phyloP scores from a whole-genome alignment of 345 rosid species.

The Jatropha curcas region DNA sequence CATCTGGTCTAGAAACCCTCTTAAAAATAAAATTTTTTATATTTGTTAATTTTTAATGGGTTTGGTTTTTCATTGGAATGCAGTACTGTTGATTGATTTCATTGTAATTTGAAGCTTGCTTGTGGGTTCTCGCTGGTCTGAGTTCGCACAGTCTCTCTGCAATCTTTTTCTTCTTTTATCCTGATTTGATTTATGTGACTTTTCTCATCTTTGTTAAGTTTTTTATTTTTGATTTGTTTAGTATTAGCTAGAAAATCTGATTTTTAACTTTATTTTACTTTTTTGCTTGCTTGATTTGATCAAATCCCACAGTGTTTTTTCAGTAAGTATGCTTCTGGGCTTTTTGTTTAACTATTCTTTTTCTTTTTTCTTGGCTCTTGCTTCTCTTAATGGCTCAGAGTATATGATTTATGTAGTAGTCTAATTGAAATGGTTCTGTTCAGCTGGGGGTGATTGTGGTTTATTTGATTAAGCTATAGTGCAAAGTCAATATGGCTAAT shows the following conservation, averaged over 20 bases:
- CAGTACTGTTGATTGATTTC: too few species aligned
- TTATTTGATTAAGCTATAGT: neutral
- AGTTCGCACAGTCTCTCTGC: neutral
- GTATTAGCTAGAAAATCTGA: neutral
- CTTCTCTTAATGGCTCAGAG: neutral
- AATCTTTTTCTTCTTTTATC: neutral
- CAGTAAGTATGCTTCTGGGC: neutral
- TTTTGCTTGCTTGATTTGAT: neutral
- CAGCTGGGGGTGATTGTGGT: neutral
- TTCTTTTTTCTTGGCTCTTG: neutral
- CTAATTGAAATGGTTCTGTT: neutral
- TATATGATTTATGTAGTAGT: neutral
- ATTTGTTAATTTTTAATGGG: too few species aligned
- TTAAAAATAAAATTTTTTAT: too few species aligned
- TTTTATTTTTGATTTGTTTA: neutral
- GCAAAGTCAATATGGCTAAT: slow-evolving; percentile 46
- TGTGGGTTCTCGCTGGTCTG: too few species aligned
- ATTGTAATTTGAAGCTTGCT: too few species aligned
- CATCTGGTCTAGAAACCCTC: too few species aligned
- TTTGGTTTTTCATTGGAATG: too few species aligned
- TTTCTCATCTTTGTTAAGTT: neutral
- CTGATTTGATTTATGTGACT: neutral
- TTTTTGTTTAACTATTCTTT: neutral
- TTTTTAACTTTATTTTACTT: neutral
- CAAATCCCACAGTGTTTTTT: too few species aligned